Evolutionary conservation across 2,329 filamentous ascomycete genomes (phyloP), one percentile per base, ranked within the genome.

Genomic region (Clonostachys chloroleuca): DNA sequence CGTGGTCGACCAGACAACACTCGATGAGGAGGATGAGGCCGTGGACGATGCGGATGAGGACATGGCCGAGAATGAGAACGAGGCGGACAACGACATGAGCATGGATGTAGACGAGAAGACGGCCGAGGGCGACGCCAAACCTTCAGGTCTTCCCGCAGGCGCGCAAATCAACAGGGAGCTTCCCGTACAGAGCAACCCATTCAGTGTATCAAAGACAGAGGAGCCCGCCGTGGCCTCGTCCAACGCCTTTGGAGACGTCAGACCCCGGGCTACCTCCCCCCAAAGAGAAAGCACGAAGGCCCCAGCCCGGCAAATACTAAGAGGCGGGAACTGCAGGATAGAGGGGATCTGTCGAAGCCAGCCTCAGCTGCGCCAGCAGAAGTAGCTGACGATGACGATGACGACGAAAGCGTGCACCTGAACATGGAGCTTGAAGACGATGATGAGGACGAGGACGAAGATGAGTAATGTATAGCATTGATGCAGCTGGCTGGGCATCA

Each of bases 341-440:
- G n/a, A 13, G 24, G 12, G 20, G 42, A 33, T 10, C 3, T n/a
- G 9, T 49, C 51, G 4, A 60, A 55, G 43, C 52, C 48, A 14
- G 43, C 45, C 12, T 5, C 17, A n/a, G 17, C 14, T 39, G 14
- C 14, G n/a, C 46, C 52, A 16, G 49, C 54, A 16, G 61, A 24
- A 2, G 42, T 43, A 6, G 37, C 16, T 12, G 35, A 48, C 4
- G 59, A 56, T 2, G 64, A 60, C 1, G 66, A 66, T 5, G 71
- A 66, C 1, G 72, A 80, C 47, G 77, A 73, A 47, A 81, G 78
- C 49, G 73, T 81, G 12, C 75, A 81, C 60, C 64, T 82, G 48
- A 78, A 81, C 47, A 81, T 81, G 76, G 77, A 79, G 42, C 59
- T 83, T 10, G 78, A 82, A 10, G 75, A 76, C 14, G 72, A 75